A percentile compares a stretch with the other conserved stretches of the same genome.
Conservation (phyloP, 495 filamentous ascomycete genomes). For the Neurospora sublineolata region DNA sequence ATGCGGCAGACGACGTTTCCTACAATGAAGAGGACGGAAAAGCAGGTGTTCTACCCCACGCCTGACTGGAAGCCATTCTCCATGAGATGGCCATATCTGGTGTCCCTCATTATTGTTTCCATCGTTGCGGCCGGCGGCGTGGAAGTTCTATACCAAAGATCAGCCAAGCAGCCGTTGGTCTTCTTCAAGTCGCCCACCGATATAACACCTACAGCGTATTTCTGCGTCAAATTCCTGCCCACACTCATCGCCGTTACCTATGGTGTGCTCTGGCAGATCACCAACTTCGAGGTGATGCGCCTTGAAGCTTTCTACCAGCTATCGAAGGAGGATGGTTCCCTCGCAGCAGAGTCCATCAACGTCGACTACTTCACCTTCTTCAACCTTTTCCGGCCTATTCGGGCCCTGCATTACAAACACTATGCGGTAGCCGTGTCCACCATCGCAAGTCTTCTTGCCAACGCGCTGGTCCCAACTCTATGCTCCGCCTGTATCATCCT, state of each 20-base stretch:
- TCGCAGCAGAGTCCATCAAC: constrained; percentile 57
- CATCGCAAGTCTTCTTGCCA: constrained; percentile 49
- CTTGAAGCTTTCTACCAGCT: constrained; percentile 67
- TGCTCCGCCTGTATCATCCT: constrained; percentile 48
- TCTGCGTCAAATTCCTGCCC: constrained; percentile 62
- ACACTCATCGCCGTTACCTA: constrained; percentile 57
- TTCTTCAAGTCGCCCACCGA: constrained; percentile 40
- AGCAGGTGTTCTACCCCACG: constrained; percentile 42
- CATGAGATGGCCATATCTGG: constrained; percentile 53
- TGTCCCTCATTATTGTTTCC: constrained; percentile 45
- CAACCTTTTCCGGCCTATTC: constrained; percentile 49
- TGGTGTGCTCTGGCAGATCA: constrained; percentile 64
- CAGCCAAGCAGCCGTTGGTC: constrained; percentile 31
- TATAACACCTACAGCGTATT: constrained; percentile 43
- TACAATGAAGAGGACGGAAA: constrained; percentile 10
- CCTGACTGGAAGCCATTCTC: constrained; percentile 64
- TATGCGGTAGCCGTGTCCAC: constrained; percentile 56
- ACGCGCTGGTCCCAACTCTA: constrained; percentile 49
- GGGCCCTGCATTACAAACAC: constrained; percentile 47
- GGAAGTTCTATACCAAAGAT: constrained; percentile 52
- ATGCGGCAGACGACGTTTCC: constrained; percentile 22
- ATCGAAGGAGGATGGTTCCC: constrained; percentile 49
- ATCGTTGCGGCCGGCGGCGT: constrained; percentile 41
- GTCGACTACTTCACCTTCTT: constrained; percentile 60
- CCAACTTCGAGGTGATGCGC: constrained; percentile 63